phyloP scores from a whole-genome alignment of 2,329 filamentous ascomycete species.

The Xylaria multiplex region DNA sequence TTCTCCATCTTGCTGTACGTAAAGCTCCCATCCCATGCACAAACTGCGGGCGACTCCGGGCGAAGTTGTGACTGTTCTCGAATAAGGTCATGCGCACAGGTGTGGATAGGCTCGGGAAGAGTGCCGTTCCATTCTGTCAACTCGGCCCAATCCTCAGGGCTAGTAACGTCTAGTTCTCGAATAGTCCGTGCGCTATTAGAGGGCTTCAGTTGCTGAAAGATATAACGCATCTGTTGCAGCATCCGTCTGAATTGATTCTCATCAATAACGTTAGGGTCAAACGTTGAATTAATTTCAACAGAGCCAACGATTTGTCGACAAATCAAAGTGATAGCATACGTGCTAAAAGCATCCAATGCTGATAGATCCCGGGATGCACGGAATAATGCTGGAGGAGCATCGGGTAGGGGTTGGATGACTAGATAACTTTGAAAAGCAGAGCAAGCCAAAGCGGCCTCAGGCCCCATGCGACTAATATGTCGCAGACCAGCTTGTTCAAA shows the following conservation, averaged over 20 bases:
- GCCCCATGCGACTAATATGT: constrained; percentile 9
- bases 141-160: constrained; percentile 15
- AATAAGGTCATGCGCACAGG: constrained; percentile 29
- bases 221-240: constrained; percentile 14
- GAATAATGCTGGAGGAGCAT: constrained; percentile 7
- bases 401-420: constrained; percentile 20
- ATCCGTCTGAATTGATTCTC: constrained; percentile 20
- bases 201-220: constrained; percentile 23
- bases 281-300: constrained; percentile 20
- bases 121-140: constrained; percentile 20
- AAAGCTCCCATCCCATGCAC: constrained; percentile 36
- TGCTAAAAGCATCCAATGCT: constrained; percentile 21
- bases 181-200: background rate
- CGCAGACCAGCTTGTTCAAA: constrained; percentile 27
- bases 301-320: constrained; percentile 1
- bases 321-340: constrained; percentile 25
- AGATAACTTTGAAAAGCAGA: constrained; percentile 16
- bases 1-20: constrained; percentile 40
- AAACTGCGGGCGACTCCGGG: constrained; percentile 26
- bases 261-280: constrained; percentile 18
- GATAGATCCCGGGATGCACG: background rate
- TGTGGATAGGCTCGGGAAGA: background rate
- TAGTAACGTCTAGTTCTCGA: constrained; percentile 15
- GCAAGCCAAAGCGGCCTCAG: constrained; percentile 12
- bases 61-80: constrained; percentile 5